phyloP scores from a whole-genome alignment of 2,329 filamentous ascomycete genomes.

The Diaporthe australafricana region DNA sequence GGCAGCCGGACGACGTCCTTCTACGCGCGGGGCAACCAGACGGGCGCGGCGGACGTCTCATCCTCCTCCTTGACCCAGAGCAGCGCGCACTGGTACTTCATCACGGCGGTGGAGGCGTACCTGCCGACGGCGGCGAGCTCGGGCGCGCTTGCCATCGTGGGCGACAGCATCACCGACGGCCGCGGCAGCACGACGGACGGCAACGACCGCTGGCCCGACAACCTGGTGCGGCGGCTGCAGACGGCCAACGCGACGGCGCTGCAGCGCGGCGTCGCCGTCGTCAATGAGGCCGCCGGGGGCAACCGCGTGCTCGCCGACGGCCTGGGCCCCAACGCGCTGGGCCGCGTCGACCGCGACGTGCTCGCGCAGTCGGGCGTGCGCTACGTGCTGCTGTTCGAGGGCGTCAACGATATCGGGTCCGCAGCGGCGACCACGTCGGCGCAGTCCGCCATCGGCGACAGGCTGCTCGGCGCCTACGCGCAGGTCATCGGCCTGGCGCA shows the following conservation, averaged over 20 bases:
- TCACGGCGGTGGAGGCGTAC: slow-evolving; percentile 68
- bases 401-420: slow-evolving; percentile 73
- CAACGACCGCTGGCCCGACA: slow-evolving; percentile 63
- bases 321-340: slow-evolving; percentile 67
- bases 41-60: slow-evolving; percentile 54
- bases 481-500: slow-evolving; percentile 68
- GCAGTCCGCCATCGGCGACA: slow-evolving; percentile 58
- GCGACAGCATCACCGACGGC: slow-evolving; percentile 77
- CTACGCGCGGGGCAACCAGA: slow-evolving; percentile 64
- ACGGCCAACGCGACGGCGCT: slow-evolving; percentile 35
- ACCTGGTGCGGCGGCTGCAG: slow-evolving; percentile 58
- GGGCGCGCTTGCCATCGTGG: slow-evolving; percentile 65
- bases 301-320: slow-evolving; percentile 71
- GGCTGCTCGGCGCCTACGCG: slow-evolving; percentile 64
- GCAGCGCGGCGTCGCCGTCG: slow-evolving; percentile 57
- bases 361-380: slow-evolving; percentile 64
- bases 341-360: slow-evolving; percentile 70
- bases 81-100: slow-evolving; percentile 67
- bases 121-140: slow-evolving; percentile 47
- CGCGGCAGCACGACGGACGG: slow-evolving; percentile 68
- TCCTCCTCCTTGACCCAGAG: slow-evolving; percentile 38
- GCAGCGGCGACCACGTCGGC: slow-evolving; percentile 53
- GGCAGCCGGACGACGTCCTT: slow-evolving; percentile 70
- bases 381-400: slow-evolving; percentile 71
- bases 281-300: slow-evolving; percentile 73